Base-by-base conservation (phyloP, 169 alveolate species). In the Plasmodium vivax region DNA sequence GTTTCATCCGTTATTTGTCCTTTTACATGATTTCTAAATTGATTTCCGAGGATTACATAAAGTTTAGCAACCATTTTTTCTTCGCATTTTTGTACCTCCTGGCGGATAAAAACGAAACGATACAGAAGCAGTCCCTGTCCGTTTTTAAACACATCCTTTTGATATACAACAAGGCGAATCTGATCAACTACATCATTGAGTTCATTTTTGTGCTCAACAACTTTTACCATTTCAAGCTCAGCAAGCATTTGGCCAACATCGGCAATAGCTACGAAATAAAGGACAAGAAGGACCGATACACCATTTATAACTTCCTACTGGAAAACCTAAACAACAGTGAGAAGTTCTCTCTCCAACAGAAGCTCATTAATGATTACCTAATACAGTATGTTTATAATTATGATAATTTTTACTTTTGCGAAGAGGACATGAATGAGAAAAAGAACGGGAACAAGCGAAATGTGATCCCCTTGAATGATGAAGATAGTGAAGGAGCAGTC, bases 311-410 rank as follows among this genome's bases (percentile, higher is more conserved):
- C 27, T 41, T 75, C 32, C 62, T 85, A 45, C 43, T 85, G 36
- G 87, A 85, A 77, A 85, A 85, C 43, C 71, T 85, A 27, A 85
- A 45, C 30, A 85, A 85, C 56, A 85, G 84, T 85, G 93, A 85
- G 62, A 85, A 85, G 41, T 85, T 85, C 54, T 85, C 93, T 2
- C 80, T 85, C 5, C 93, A 85, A 34, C 93, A 85, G 82, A 85
- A 85, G 19, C 32, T 85, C 32, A 85, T 85, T 45, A 85, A 85
- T 85, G 93, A 85, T 9, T 85, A 85, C 32, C 83, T 85, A 85
- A 85, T 85, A 16, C 93, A 85, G 27, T 85, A 85, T 47, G 93
- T 85, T 10, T 85, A 85, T 74, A 77, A 85, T 85, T 85, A 85
- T 56, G 93, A 85, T 77, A 85, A 85, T n/a, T 85, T 75, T 75